phyloP scores from a whole-genome alignment of 345 rosid genomes.

The Hibiscus mutabilis region DNA sequence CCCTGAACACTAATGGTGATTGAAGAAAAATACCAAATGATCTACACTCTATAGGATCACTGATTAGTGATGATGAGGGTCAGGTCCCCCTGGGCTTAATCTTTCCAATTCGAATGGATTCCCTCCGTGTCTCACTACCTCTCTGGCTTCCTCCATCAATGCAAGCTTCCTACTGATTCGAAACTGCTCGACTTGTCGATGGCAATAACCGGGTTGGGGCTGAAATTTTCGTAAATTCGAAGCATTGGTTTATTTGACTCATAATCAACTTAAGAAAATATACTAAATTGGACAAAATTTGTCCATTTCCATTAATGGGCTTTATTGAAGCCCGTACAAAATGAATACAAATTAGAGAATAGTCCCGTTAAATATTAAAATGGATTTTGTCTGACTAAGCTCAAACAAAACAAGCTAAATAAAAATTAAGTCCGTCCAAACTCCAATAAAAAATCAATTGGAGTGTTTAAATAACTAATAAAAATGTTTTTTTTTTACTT shows the following conservation, averaged over 20 bases:
- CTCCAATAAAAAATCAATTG: no score
- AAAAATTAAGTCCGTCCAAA: no score
- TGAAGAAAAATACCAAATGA: not conserved
- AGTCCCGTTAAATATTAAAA: no score
- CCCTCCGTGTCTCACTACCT: conserved; percentile 33
- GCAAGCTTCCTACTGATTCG: conserved; percentile 14
- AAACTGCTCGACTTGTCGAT: not conserved
- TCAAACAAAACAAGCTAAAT: no score
- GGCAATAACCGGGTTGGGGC: not conserved
- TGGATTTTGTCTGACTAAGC: not conserved
- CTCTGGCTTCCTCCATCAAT: conserved; percentile 36
- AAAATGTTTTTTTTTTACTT: no score
- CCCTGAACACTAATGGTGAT: not conserved
- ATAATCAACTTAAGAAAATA: no score
- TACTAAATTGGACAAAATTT: not conserved
- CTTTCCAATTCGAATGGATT: conserved; percentile 31
- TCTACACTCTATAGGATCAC: not conserved
- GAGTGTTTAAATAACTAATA: no score
- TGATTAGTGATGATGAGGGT: conserved; percentile 54
- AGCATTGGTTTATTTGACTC: no score
- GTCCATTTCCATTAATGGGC: not conserved
- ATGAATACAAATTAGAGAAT: not conserved
- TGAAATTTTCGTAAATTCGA: not conserved
- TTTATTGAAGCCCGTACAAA: not conserved
- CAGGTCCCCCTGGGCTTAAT: conserved; percentile 67